These are phyloP conservation scores for Myxozyma nipponensis DNA, from an alignment of 805 yeast species.

Conservation along the genomic window DNA sequence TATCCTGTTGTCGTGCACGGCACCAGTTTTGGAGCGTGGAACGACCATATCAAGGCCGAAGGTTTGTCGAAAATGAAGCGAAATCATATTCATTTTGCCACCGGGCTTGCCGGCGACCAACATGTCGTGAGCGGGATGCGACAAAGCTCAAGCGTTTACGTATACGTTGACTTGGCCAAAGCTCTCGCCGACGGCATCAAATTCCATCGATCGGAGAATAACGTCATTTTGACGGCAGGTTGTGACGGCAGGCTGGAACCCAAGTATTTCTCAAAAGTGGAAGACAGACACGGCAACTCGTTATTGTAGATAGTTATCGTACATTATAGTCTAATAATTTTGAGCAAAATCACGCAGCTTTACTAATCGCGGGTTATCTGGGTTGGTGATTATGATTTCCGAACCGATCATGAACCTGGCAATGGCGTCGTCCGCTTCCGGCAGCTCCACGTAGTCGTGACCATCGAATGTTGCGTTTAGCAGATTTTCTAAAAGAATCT, in stretches of 20 bases:
- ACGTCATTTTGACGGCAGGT: constrained; percentile 69
- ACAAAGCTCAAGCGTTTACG: constrained; percentile 50
- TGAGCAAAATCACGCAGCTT: constrained; percentile 14
- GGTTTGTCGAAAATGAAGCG: constrained; percentile 69
- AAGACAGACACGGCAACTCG: constrained; percentile 33
- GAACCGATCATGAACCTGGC: constrained; percentile 17
- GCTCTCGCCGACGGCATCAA: constrained; percentile 45
- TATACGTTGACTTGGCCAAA: constrained; percentile 56
- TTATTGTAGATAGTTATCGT: neutral
- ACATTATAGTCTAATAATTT: neutral
- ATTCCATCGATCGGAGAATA: constrained; percentile 65
- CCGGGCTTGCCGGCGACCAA: constrained; percentile 47
- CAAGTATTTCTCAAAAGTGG: constrained; percentile 44
- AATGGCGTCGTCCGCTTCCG: constrained; percentile 12
- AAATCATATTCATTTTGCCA: constrained; percentile 83
- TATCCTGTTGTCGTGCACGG: constrained; percentile 75
- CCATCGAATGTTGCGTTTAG: constrained; percentile 13
- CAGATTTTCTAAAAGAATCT: no score
- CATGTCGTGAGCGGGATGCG: constrained; percentile 73
- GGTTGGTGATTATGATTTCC: constrained; percentile 6
- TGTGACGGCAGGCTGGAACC: constrained; percentile 51
- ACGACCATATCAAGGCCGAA: constrained; percentile 46
- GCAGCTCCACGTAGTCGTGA: constrained; percentile 7
- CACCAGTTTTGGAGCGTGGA: constrained; percentile 52
- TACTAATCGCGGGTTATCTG: constrained; percentile 13